Base-by-base conservation (phyloP, 768 basidiomycete genomes). In the Suillus subalutaceus region DNA sequence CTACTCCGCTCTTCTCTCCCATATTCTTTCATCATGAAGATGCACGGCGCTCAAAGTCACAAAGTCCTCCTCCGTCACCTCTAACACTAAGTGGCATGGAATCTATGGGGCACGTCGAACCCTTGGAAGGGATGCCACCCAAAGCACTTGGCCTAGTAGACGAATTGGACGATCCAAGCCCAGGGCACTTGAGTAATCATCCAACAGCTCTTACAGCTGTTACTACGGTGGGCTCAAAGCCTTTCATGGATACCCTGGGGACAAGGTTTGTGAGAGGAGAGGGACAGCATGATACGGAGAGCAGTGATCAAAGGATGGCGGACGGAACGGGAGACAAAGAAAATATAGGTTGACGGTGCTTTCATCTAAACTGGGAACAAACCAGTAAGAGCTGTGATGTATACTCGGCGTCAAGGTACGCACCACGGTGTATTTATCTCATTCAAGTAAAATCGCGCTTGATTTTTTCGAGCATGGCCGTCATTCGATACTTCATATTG, bases 401-500 rank as follows among this genome's bases (percentile, higher is more conserved):
- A 20, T 57, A 68, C 57, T 40, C 23, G 32, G 56, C 18, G 23
- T 20, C 32, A 62, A 69, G 44, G 30, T 63, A 63, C 62, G 32
- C 40, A 53, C 62, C 62, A 20, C 16, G 40, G 41, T 58, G 63
- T 18, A 63, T 35, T n/a, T n/a, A 57, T 63, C 23, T 63, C n/a
- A 44, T 64, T 44, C 74, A 87, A 63, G 78, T 72, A 46, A 78
- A 74, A 71, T 89, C 84, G 58, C 84, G 85, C 75, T 92, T 91
- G 69, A 97, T 95, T 78, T 90, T 90, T 75, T 94, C 92, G 65
- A 97, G 84, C 83, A 97, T 83, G 37, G 86, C 89, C 67, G 88
- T 87, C 93, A 97, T 96, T 60, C 94, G 88, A 59, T 91, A 78
- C 72, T 90, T 91, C 94, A 97, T 96, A 73, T 86, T 82, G n/a